Evolutionary conservation across 2,329 filamentous ascomycete species (phyloP).

Genomic region (Metarhizium anisopliae): DNA sequence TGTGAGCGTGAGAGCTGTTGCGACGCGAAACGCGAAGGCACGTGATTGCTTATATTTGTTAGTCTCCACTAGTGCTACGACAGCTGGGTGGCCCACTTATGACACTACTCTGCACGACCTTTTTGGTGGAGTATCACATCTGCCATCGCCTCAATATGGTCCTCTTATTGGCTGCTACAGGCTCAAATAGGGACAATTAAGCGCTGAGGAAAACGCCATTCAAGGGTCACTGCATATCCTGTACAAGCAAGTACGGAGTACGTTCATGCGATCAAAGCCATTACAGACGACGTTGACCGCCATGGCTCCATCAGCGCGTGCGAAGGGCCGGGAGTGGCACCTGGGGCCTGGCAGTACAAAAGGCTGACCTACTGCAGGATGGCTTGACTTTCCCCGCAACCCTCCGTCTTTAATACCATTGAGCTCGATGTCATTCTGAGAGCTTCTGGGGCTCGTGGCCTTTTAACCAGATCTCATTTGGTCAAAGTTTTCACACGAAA

Average conservation of each 20-base stretch:
- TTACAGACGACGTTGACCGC: background rate
- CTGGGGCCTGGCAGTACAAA: background rate
- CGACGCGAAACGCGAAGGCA: constrained; percentile 5
- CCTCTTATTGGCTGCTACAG: background rate
- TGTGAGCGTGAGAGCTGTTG: background rate
- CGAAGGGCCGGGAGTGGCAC: background rate
- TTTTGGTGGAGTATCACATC: background rate
- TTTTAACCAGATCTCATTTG: background rate
- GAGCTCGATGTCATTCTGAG: background rate
- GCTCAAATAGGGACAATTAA: background rate
- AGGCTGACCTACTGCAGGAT: background rate
- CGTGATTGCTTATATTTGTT: background rate
- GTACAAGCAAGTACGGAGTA: no score
- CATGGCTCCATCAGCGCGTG: background rate
- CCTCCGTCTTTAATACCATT: background rate
- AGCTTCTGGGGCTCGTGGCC: background rate
- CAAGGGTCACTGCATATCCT: background rate
- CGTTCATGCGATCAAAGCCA: background rate
- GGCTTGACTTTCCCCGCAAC: background rate
- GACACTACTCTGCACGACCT: background rate
- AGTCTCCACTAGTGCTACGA: no score
- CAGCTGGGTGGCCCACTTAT: no score
- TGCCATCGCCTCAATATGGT: no score
- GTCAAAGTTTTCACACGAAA: constrained; percentile 1
- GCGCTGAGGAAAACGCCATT: constrained; percentile 1